phyloP scores from a whole-genome alignment of 176 grass and related monocot species.

The Eremochloa ophiuroides region DNA sequence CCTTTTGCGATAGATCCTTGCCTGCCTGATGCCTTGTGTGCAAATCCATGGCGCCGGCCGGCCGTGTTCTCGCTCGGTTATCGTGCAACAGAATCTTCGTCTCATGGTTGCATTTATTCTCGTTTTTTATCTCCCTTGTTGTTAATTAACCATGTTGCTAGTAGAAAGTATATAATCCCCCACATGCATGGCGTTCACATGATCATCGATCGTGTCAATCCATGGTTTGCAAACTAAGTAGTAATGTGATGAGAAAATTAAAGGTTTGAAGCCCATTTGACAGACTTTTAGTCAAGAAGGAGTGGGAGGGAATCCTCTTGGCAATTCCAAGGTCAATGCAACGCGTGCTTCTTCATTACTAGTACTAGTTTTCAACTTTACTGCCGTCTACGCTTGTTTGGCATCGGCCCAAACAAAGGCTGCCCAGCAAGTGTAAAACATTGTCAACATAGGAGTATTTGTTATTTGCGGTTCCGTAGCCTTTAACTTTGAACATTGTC shows the following conservation, averaged over 20 bases:
- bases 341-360: background rate
- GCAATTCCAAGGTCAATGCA: conserved; percentile 33
- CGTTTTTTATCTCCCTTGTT: too few relatives aligned
- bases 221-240: background rate
- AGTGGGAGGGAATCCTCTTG: conserved; percentile 11
- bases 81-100: background rate
- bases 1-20: background rate
- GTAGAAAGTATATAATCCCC: background rate
- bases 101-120: background rate
- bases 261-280: background rate
- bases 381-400: background rate
- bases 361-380: background rate
- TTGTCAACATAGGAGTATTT: background rate
- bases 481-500: background rate
- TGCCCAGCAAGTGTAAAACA: background rate
- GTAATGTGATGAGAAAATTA: too few relatives aligned
- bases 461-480: background rate
- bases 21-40: background rate
- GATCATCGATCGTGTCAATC: background rate
- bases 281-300: background rate
- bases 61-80: background rate
- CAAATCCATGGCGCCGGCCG: background rate
- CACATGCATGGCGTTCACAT: conserved; percentile 3
- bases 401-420: background rate
- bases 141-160: background rate